Base-by-base conservation (phyloP, 352 stramenopile species). In the Phytophthora fragariaefolia region DNA sequence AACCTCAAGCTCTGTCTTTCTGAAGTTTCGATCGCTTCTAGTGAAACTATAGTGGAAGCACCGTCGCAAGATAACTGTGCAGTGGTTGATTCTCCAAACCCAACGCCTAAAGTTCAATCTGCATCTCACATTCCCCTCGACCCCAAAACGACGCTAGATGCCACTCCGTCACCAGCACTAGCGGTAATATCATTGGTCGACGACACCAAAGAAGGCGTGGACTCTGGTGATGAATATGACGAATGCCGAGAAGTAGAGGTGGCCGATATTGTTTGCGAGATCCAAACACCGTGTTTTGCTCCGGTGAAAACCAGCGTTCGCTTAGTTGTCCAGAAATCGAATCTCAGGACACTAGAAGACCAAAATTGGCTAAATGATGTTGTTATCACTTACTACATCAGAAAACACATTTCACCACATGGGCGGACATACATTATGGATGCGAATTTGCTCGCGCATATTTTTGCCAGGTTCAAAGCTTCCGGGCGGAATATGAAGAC, bases 341-440 rank as follows among this genome's bases (percentile, higher is more conserved):
- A 42, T 23, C 22, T 54, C 26, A 34, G 24, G 17, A 54, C 47
- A 40, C 36, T 42, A 26, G 4, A 54, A 13, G 47, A 42, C 15
- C 18, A 42, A 26, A 54, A 27, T 13, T 54, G 47, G 47, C 4
- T 54, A 10, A 42, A 54, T 40, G 47, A 54, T 40, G 17, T 36
- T n/a, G 24, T 53, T 26, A 22, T 53, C 6, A 8, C 17, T 12
- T 40, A 54, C n/a, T 54, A 54, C 26, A 54, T 54, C 47, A 12
- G 47, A 26, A 3, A 4, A 18, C 27, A 40, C 26, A 8, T 54
- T 8, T 5, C 47, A 26, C 23, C 4, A n/a, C 27, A 54, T 36
- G 47, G 47, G 6, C 13, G n/a, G 34, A 58, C 34, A 3, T 58
- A 26, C 22, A 23, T 48, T 3, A 58, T 58, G 13, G 51, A 58